Conservation (phyloP, 352 stramenopile genomes). For the Globisporangium cystogenes region DNA sequence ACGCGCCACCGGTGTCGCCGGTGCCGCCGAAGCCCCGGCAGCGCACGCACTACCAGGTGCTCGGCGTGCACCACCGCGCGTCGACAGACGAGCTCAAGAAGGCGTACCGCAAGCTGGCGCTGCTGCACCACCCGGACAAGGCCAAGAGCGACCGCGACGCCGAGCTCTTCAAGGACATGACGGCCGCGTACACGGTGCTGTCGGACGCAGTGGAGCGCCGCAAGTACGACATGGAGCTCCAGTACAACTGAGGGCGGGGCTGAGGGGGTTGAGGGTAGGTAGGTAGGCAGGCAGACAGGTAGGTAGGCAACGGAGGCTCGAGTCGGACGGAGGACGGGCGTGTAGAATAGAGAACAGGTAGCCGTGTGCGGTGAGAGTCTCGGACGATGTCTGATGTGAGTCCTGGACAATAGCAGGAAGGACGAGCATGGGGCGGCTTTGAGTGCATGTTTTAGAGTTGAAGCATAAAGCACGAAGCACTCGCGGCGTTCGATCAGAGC, state of each 20-base stretch:
- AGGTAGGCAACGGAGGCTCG: no score
- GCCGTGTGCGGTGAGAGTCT: no score
- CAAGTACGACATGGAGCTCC: slow-evolving; percentile 73
- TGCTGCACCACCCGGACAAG: slow-evolving; percentile 87
- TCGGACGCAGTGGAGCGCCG: slow-evolving; percentile 47
- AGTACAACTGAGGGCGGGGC: slow-evolving; percentile 18
- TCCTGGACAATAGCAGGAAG: no score
- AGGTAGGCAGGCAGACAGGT: no score
- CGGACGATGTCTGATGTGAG: no score
- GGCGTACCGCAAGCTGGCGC: slow-evolving; percentile 85
- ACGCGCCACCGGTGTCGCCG: background rate
- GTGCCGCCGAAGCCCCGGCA: slow-evolving; percentile 13
- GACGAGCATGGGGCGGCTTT: no score
- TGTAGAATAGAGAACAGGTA: no score
- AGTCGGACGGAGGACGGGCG: no score
- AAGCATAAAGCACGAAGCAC: no score
- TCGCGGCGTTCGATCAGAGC: no score
- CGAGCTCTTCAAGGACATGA: slow-evolving; percentile 86
- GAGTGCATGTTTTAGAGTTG: no score
- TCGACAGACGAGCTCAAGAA: slow-evolving; percentile 82
- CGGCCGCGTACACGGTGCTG: slow-evolving; percentile 76
- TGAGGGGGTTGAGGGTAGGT: no score
- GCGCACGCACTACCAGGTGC: slow-evolving; percentile 77
- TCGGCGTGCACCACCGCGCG: slow-evolving; percentile 50
- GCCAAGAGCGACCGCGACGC: slow-evolving; percentile 49